These are phyloP conservation scores for Plantago coronopus DNA, from an alignment of 305 asterid genomes.

Conservation along the genomic window DNA sequence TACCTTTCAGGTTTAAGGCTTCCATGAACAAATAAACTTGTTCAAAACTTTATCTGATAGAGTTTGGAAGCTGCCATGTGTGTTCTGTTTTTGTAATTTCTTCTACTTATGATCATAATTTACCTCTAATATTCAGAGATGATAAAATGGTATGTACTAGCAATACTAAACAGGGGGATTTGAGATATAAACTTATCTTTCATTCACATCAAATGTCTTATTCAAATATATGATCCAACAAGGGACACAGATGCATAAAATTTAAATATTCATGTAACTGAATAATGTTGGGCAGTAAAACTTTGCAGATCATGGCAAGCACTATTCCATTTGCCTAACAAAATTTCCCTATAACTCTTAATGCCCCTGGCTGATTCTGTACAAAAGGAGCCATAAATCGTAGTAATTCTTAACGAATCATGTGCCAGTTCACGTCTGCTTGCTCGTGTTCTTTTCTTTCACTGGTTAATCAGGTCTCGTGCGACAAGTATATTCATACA, in stretches of 20 bases:
- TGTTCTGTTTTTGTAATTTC: background rate
- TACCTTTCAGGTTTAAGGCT: background rate
- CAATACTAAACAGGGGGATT: too few species aligned
- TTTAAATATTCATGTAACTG: too few species aligned
- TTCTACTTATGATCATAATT: background rate
- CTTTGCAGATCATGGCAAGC: too few species aligned
- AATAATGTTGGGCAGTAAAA: too few species aligned
- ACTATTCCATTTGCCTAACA: too few species aligned
- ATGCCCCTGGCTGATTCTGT: conserved; percentile 17
- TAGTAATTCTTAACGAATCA: conserved; percentile 30
- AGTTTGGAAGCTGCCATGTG: background rate
- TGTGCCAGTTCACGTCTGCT: background rate
- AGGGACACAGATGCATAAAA: too few species aligned
- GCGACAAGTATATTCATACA: conserved; percentile 11
- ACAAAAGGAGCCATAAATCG: conserved; percentile 20
- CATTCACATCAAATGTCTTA: too few species aligned
- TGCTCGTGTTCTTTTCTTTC: background rate
- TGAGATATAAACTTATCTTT: too few species aligned
- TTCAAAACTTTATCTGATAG: background rate
- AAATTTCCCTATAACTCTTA: too few species aligned
- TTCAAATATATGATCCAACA: too few species aligned
- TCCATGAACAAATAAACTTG: background rate
- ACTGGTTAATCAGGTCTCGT: background rate
- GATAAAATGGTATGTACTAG: background rate
- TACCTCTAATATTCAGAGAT: background rate